Base-by-base conservation (phyloP, 208 protist species). In the Leishmania martiniquensis region DNA sequence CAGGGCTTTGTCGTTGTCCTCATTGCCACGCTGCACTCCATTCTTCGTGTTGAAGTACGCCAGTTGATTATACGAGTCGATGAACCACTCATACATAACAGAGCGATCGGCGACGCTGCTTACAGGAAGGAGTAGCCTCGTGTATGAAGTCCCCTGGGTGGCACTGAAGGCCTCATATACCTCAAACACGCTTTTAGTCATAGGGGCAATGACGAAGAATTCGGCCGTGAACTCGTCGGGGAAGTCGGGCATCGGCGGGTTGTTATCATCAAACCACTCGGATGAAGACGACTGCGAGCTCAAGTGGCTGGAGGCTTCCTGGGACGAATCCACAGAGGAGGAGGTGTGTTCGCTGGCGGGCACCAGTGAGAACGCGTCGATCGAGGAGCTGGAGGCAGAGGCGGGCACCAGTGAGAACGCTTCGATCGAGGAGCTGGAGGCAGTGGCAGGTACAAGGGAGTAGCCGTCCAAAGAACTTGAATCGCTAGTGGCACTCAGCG, bases 31-130 rank as follows among this genome's bases (percentile, higher is more conserved):
- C 62, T 69, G 60, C 55, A 86, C 74, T 20, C 66, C 68, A 42
- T 76, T 81, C 42, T 57, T 72, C 37, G 79, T 55, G 39, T 85
- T 52, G 78, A 75, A 88, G 49, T 81, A 81, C 12, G 74, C 34
- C 79, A 81, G 72, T 59, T 86, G 81, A 29, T 75, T 49, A 6
- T 59, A 62, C 2, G 80, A 83, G 59, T 68, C 15, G 49, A 75
- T 66, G 72, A 83, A 81, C 84, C 87, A 91, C 70, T 89, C 82
- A 71, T 91, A 84, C 66, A 75, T 59, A 22, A 67, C 54, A 13
- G 78, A 81, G 60, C 84, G 87, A 44, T 84, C 84, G 17, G 76
- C 78, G 25, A 72, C 51, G 44, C 87, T 78, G 20, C 73, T 78
- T 39, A 73, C 51, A 22, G 78, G 74, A 59, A 52, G 65, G 45